These are phyloP conservation scores for Thielaviopsis musarum DNA, from an alignment of 2,329 filamentous ascomycete genomes.

Conservation along the genomic window DNA sequence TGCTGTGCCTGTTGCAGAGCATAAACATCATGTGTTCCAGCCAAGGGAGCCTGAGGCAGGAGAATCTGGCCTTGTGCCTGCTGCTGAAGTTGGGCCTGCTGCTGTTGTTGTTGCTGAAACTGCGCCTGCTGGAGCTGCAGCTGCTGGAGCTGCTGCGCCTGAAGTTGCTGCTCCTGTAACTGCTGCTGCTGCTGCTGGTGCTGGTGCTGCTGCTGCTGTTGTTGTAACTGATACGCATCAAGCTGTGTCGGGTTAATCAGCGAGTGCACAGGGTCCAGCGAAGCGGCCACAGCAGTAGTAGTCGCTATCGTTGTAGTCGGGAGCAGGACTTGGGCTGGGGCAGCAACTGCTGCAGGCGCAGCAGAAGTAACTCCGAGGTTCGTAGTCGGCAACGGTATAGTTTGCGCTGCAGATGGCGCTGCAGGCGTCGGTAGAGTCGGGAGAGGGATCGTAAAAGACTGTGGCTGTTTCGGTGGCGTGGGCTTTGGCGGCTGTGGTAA, in stretches of 20 bases:
- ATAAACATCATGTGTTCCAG: neutral
- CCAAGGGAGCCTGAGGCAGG: neutral
- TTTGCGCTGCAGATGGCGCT: neutral
- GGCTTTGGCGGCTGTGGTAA: constrained; percentile 1
- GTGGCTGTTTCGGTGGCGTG: neutral
- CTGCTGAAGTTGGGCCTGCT: constrained; percentile 5
- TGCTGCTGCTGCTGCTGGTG: constrained; percentile 7
- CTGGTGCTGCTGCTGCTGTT: constrained; percentile 6
- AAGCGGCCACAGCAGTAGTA: neutral
- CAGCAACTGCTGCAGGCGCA: neutral
- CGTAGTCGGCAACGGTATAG: neutral
- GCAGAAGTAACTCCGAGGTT: too few relatives aligned
- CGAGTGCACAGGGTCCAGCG: constrained; percentile 9
- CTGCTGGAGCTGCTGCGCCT: constrained; percentile 6
- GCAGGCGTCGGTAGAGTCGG: constrained; percentile 1
- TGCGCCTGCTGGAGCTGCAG: constrained; percentile 3
- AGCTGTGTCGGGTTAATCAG: neutral
- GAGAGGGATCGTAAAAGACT: constrained; percentile 8
- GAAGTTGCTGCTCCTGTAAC: neutral
- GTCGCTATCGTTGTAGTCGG: neutral
- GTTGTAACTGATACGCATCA: constrained; percentile 7
- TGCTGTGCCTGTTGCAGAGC: constrained; percentile 8
- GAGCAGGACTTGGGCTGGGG: neutral
- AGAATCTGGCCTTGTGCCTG: constrained; percentile 2
- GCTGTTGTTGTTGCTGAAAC: constrained; percentile 1